Percentiles rank a stretch among this genome's conserved stretches.
Conservation (phyloP, 169 alveolate species). For the Plasmodium sp. region DNA sequence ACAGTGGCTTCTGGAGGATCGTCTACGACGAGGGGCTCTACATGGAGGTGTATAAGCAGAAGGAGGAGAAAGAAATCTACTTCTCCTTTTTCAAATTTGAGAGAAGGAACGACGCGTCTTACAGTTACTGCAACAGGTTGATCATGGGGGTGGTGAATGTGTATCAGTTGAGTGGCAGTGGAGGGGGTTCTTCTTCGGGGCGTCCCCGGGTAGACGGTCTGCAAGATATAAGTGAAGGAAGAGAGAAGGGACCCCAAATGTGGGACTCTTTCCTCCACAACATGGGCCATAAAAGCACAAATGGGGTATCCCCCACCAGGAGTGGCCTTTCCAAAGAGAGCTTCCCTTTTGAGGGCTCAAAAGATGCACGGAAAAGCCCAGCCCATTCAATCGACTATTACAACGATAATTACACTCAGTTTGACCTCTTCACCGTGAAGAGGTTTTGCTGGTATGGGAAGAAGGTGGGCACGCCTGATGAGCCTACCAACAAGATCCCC, state of each 20-base stretch:
- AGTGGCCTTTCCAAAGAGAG: neutral
- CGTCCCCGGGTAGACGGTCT: neutral
- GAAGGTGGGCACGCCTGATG: conserved; percentile 7
- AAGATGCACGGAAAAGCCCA: neutral
- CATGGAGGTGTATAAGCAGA: conserved; percentile 41
- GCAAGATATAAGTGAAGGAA: neutral
- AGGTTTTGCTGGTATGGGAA: conserved; percentile 68
- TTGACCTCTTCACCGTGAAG: neutral
- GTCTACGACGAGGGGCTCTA: conserved; percentile 63
- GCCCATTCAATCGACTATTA: conserved; percentile 22
- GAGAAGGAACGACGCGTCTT: conserved; percentile 6
- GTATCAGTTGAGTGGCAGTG: conserved; percentile 3
- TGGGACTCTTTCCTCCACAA: neutral
- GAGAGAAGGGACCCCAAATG: neutral
- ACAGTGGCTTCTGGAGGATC: conserved; percentile 69
- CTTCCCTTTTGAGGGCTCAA: neutral
- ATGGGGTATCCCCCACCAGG: neutral
- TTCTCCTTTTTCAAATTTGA: conserved; percentile 64
- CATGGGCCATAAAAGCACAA: neutral
- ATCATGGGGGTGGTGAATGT: conserved; percentile 42
- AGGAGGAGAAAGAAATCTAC: conserved; percentile 30
- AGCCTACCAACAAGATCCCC: conserved; percentile 63
- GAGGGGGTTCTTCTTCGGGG: neutral
- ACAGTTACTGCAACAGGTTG: conserved; percentile 51
- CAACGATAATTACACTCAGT: conserved; percentile 32